A percentile compares a stretch with the other conserved stretches of the same genome.
Evolutionary conservation across 176 grass and related monocot species (phyloP).

Genomic region (Juncus inflexus): DNA sequence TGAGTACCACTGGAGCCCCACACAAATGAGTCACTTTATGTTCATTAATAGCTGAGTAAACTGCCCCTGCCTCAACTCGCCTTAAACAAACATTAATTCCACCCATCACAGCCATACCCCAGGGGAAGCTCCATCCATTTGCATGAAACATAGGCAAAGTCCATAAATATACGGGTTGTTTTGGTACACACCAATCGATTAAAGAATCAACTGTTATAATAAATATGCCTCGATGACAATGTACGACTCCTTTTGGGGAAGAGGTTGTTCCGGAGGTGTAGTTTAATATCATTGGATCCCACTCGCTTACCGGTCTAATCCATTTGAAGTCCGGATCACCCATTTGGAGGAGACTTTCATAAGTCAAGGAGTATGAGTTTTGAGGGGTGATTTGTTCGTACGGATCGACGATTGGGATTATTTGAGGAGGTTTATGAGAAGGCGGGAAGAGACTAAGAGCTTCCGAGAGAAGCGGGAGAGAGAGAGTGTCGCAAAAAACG

Average conservation of each 20-base stretch:
- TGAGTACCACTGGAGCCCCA: slow-evolving; percentile 46
- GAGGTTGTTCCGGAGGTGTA: slow-evolving; percentile 96
- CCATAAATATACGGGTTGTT: slow-evolving; percentile 65
- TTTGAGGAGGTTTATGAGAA: slow-evolving; percentile 30
- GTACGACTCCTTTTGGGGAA: slow-evolving; percentile 79
- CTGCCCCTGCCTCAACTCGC: slow-evolving; percentile 31
- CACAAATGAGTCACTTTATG: slow-evolving; percentile 49
- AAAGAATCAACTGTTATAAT: slow-evolving; percentile 46
- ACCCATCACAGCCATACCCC: slow-evolving; percentile 38
- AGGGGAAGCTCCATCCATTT: slow-evolving; percentile 64
- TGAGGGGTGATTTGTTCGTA: slow-evolving; percentile 31
- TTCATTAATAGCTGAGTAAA: slow-evolving; percentile 32
- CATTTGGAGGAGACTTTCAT: slow-evolving; percentile 46
- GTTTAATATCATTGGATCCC: slow-evolving; percentile 89
- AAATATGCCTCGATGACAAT: slow-evolving; percentile 78
- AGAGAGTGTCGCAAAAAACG: slow-evolving; percentile 49
- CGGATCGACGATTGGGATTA: slow-evolving; percentile 62
- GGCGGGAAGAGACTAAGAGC: slow-evolving; percentile 40
- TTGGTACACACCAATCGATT: slow-evolving; percentile 44
- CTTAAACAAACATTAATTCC: slow-evolving; percentile 47
- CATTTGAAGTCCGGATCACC: slow-evolving; percentile 65
- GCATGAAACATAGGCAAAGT: slow-evolving; percentile 90
- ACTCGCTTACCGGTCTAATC: slow-evolving; percentile 63
- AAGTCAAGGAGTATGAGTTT: slow-evolving; percentile 26
- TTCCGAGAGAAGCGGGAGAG: slow-evolving; percentile 33